Evolutionary conservation across 1,284 basidiomycete genomes (phyloP).

Genomic region (Malassezia globosa): DNA sequence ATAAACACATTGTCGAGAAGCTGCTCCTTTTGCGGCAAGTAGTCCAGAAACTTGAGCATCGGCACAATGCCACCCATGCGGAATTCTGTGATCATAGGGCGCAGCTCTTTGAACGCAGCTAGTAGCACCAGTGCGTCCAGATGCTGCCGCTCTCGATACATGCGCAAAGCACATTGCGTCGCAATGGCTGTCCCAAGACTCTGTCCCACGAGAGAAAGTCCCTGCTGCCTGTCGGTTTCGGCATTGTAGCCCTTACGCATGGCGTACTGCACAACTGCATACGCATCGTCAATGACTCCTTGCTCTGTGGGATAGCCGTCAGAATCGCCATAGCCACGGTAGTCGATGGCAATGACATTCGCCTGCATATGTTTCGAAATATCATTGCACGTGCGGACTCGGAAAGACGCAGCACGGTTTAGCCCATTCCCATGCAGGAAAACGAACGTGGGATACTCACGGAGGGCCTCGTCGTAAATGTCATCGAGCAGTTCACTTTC

Average conservation of each 20-base stretch:
- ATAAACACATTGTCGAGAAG: conserved; percentile 53
- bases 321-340: conserved; percentile 85
- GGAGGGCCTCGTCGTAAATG: conserved; percentile 16
- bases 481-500: background rate
- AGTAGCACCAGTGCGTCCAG: conserved; percentile 61
- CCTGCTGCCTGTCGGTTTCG: conserved; percentile 44
- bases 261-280: conserved; percentile 70
- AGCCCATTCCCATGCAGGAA: conserved; percentile 79
- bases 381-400: conserved; percentile 57
- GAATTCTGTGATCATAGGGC: conserved; percentile 61
- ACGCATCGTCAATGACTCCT: conserved; percentile 66
- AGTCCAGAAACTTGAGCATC: conserved; percentile 60
- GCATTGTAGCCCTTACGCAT: conserved; percentile 28
- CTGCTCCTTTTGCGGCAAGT: conserved; percentile 58
- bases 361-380: conserved; percentile 58
- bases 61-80: conserved; percentile 54
- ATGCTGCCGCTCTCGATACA: conserved; percentile 47
- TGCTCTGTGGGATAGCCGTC: conserved; percentile 62
- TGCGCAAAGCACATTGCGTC: conserved; percentile 55
- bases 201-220: conserved; percentile 65
- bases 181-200: conserved; percentile 71
- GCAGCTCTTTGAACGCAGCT: conserved; percentile 64
- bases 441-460: conserved; percentile 23
- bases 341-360: conserved; percentile 76
- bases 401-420: conserved; percentile 59